These are phyloP conservation scores for Trypanosoma cruzi DNA, from an alignment of 208 protist genomes.

Conservation along the genomic window DNA sequence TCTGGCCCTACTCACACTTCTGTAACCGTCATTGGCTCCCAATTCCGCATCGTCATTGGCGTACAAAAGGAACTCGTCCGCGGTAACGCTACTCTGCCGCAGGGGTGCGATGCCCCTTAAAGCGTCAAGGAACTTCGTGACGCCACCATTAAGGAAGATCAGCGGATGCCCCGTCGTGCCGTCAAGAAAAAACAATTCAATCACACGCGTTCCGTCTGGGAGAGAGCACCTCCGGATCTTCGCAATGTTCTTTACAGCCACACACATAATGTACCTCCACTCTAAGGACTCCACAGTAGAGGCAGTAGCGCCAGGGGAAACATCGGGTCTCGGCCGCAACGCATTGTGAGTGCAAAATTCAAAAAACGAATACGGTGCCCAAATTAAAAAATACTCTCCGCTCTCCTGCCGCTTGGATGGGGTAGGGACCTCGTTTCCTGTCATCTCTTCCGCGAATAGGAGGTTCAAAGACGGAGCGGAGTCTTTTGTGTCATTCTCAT, in stretches of 20 bases:
- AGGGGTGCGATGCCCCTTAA: constrained; percentile 26
- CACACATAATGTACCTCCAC: constrained; percentile 29
- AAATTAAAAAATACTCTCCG: constrained; percentile 21
- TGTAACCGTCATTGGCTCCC: not conserved
- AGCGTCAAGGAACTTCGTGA: constrained; percentile 31
- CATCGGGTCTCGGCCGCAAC: not conserved
- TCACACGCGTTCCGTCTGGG: constrained; percentile 1
- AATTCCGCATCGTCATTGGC: not conserved
- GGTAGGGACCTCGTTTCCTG: not conserved
- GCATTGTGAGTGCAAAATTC: not conserved
- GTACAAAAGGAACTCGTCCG: constrained; percentile 37
- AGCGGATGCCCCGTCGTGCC: constrained; percentile 4
- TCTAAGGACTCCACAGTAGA: not conserved
- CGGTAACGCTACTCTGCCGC: constrained; percentile 13
- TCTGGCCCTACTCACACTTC: not conserved
- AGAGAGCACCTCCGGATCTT: constrained; percentile 18
- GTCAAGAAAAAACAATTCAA: constrained; percentile 19
- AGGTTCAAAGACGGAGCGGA: not conserved
- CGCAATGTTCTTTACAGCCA: constrained; percentile 9
- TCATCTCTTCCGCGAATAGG: not conserved
- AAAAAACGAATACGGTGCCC: constrained; percentile 32
- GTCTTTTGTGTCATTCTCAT: not conserved
- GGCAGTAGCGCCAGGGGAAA: not conserved
- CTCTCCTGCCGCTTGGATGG: not conserved
- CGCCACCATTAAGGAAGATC: constrained; percentile 27